A percentile compares a stretch with the other conserved stretches of the same genome.
These are phyloP conservation scores for Penicillium crystallinum DNA, from an alignment of 495 filamentous ascomycete species.

Conservation along the genomic window DNA sequence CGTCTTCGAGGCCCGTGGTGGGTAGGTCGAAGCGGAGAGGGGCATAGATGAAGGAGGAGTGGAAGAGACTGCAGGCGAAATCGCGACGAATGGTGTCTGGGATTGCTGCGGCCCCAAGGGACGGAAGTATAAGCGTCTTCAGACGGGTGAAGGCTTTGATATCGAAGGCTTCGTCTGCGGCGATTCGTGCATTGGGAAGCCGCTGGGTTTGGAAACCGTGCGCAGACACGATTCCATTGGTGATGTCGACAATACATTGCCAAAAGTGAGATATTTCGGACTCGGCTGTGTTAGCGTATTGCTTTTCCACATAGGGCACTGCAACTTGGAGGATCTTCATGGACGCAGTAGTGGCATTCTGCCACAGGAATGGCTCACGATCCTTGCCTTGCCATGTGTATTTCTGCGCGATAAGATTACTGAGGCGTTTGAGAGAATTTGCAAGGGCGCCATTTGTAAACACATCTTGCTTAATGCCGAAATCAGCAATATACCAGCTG, in stretches of 20 bases:
- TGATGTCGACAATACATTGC: constrained; percentile 35
- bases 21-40: constrained; percentile 61
- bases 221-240: constrained; percentile 39
- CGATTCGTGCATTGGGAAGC: constrained; percentile 24
- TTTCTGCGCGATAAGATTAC: constrained; percentile 64
- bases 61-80: constrained; percentile 75
- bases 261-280: constrained; percentile 37
- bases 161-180: constrained; percentile 65
- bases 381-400: constrained; percentile 62
- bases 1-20: constrained; percentile 37
- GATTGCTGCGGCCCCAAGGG: constrained; percentile 60
- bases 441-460: constrained; percentile 59
- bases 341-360: constrained; percentile 63
- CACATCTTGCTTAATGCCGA: constrained; percentile 59
- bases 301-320: constrained; percentile 55
- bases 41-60: constrained; percentile 73
- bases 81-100: constrained; percentile 60
- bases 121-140: constrained; percentile 65
- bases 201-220: constrained; percentile 27
- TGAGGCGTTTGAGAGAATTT: constrained; percentile 57
- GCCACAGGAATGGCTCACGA: constrained; percentile 65
- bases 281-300: constrained; percentile 31
- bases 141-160: constrained; percentile 66
- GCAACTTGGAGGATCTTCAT: constrained; percentile 64
- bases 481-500: constrained; percentile 55